Evolutionary conservation across 2,329 filamentous ascomycete species (phyloP).

Genomic region (Rachicladosporium sp.): DNA sequence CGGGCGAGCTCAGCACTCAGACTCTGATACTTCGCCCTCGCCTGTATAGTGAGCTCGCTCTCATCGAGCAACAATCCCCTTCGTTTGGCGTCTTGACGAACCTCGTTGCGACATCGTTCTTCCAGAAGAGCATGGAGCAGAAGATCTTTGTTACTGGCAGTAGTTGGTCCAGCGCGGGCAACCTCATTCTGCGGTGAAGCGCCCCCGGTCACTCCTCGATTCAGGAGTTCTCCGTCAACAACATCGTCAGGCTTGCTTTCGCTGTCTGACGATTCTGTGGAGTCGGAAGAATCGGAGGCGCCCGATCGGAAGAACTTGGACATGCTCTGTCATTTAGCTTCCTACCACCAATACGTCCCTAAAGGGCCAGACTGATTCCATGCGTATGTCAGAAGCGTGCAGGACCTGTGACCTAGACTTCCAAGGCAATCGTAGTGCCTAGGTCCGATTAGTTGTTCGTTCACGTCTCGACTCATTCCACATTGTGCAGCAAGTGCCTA

Average conservation of each 20-base stretch:
- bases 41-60: no score
- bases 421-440: no score
- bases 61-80: conserved; percentile 10
- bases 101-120: conserved; percentile 29
- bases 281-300: conserved; percentile 5
- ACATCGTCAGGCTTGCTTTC: background rate
- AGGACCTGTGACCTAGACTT: no score
- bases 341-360: no score
- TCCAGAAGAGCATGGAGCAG: conserved; percentile 35
- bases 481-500: no score
- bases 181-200: conserved; percentile 2
- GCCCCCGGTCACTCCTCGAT: background rate
- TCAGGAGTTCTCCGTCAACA: background rate
- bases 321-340: background rate
- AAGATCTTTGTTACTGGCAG: conserved; percentile 19
- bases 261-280: conserved; percentile 1
- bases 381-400: no score
- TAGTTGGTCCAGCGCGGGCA: conserved; percentile 1
- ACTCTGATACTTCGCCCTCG: conserved; percentile 21
- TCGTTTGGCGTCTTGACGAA: conserved; percentile 25
- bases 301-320: conserved; percentile 7
- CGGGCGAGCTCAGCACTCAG: conserved; percentile 26
- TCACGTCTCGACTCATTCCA: no score
- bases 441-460: no score
- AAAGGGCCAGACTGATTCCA: no score